Evolutionary conservation across 2,329 filamentous ascomycete species (phyloP).

Genomic region (Hypoxylon sp.): DNA sequence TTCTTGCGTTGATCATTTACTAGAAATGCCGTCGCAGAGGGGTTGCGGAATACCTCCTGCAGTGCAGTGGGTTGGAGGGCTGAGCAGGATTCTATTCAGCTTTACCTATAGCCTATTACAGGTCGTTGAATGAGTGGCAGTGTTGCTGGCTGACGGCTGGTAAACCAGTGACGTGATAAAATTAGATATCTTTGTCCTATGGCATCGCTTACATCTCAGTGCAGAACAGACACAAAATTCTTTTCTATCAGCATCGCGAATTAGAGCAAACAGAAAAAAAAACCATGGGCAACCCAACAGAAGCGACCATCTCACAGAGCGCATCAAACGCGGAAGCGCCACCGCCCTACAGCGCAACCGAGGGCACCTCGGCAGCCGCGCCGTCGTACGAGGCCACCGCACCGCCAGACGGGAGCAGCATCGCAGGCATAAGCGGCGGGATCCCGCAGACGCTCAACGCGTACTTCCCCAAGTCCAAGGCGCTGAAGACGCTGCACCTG

Average conservation of each 20-base stretch:
- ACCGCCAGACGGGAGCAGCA: neutral
- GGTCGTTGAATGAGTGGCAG: too few species aligned
- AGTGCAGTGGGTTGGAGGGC: too few species aligned
- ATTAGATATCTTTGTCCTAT: neutral
- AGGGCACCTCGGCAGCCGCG: slow-evolving; percentile 3
- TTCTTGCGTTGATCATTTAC: too few species aligned
- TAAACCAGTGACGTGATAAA: neutral
- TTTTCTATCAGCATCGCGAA: neutral
- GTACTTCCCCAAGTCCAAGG: slow-evolving; percentile 27
- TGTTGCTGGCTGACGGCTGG: neutral
- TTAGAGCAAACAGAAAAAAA: neutral
- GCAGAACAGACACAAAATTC: neutral
- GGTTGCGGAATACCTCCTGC: too few species aligned
- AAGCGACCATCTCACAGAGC: slow-evolving; percentile 4
- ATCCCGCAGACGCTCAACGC: slow-evolving; percentile 35
- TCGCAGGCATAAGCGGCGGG: slow-evolving; percentile 15
- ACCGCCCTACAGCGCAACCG: slow-evolving; percentile 16
- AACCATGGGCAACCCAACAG: slow-evolving; percentile 20
- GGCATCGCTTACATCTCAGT: neutral
- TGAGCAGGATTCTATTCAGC: too few species aligned
- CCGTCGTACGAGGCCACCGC: slow-evolving; percentile 23
- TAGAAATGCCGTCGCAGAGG: too few species aligned
- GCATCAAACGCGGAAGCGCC: slow-evolving; percentile 6
- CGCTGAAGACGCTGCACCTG: slow-evolving; percentile 29
- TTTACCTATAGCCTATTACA: too few species aligned